A percentile compares a stretch with the other conserved stretches of the same genome.
Conservation (phyloP, 108 stramenopile species). For the Cyclotella choctawhatcheeana region DNA sequence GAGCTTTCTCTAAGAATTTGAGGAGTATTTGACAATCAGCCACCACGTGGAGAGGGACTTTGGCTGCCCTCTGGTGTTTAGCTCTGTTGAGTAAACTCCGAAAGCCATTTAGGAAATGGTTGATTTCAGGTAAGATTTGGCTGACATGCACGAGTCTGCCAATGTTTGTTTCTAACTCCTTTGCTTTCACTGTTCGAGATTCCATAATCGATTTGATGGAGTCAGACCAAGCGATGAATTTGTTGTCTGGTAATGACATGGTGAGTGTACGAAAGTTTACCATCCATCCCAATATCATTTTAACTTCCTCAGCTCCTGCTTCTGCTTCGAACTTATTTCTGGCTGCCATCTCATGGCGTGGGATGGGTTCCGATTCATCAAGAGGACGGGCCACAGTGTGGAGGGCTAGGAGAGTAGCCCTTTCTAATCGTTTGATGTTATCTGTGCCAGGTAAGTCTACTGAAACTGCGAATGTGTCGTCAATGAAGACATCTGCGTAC, state of each 20-base stretch:
- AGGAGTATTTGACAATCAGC: constrained; percentile 7
- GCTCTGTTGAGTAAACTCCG: background rate
- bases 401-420: constrained; percentile 24
- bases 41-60: background rate
- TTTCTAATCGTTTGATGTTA: constrained; percentile 14
- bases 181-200: background rate
- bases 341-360: constrained; percentile 28
- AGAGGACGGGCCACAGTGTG: background rate
- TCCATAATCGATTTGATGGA: background rate
- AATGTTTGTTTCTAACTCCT: constrained; percentile 19
- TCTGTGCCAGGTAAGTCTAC: constrained; percentile 13
- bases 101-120: constrained; percentile 28
- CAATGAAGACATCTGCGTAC: constrained; percentile 32
- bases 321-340: constrained; percentile 18
- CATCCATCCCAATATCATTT: constrained; percentile 26
- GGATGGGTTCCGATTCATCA: constrained; percentile 17
- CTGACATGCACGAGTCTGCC: background rate
- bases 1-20: constrained; percentile 1
- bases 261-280: constrained; percentile 12
- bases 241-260: constrained; percentile 29
- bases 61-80: background rate
- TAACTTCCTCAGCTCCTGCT: constrained; percentile 17
- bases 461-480: constrained; percentile 19
- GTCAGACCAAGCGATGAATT: constrained; percentile 24
- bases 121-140: constrained; percentile 6